Evolutionary conservation across 495 filamentous ascomycete species (phyloP), one percentile per base, ranked within the genome.

Genomic region (Pseudoneurospora amorphoporcata): DNA sequence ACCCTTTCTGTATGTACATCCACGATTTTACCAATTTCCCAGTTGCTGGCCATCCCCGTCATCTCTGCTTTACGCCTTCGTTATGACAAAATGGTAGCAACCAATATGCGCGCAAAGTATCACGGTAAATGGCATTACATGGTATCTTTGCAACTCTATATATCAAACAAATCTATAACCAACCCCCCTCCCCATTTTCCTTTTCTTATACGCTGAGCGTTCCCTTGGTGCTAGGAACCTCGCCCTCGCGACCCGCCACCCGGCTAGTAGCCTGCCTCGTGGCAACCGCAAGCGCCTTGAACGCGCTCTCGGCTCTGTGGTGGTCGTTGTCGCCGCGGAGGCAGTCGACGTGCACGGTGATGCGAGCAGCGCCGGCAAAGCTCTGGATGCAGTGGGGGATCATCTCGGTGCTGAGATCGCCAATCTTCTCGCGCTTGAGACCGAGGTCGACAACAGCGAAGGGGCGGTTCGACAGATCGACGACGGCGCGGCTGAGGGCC

Each of bases 161-260:
- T 45, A 16, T n/a, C 29, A 41, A 19, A 45, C 40, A 43, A 39
- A 70, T 32, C 69, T 35, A 71, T 38, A 29, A 45, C 14, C 29
- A 35, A 65, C 29, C 39, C 43, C 43, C 19, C 32, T 16, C 29
- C 9, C 2, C 4, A 19, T 16, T 65, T 1, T 10, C 9, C 65
- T 72, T 74, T 10, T 12, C 65, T 72, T 74, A 87, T 42, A 86
- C 84, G 72, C 81, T 86, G 78, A 90, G 79, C 23, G 95, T 94
- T 16, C 94, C 94, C 86, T 98, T 98, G 16, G 94, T 98, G 82
- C 94, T 97, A 39, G 93, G 91, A 39, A 98, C 88, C 87, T 99
- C 95, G 0, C 93, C 93, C 77, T 94, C 93, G 73, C 90, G 88
- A 68, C 92, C 92, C 70, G 88, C 87, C 3, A 95, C 88, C 76